Percentiles rank a stretch among this genome's conserved stretches.
These are phyloP conservation scores for Chlorella ohadii DNA, from an alignment of 139 green algal species.

Conservation along the genomic window DNA sequence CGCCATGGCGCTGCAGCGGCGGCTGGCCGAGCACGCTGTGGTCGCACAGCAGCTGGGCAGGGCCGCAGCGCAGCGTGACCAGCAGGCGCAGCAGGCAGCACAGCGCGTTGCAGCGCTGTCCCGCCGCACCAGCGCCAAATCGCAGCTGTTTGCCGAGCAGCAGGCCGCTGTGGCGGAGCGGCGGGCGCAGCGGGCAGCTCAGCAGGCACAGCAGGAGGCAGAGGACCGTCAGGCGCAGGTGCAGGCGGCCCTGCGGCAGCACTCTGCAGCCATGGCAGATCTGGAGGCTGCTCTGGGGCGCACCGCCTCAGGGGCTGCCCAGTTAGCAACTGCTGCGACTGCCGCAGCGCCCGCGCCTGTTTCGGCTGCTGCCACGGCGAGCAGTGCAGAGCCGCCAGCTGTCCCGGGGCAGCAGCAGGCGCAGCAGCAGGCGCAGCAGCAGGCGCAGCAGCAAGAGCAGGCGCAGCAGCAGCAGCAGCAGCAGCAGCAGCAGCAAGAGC, in stretches of 20 bases:
- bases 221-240: slow-evolving; percentile 16
- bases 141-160: slow-evolving; percentile 19
- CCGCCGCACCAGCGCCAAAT: not conserved
- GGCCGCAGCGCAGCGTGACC: not conserved
- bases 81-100: not conserved
- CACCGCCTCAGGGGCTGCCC: not conserved
- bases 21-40: slow-evolving; percentile 13
- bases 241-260: slow-evolving; percentile 1
- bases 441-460: not conserved
- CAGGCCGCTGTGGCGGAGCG: not conserved
- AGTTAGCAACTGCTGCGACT: no score
- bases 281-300: slow-evolving; percentile 3
- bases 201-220: slow-evolving; percentile 20
- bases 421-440: not conserved
- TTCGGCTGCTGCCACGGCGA: not conserved
- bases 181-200: not conserved
- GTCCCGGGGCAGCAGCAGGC: not conserved
- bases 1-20: slow-evolving; percentile 16
- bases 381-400: not conserved
- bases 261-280: slow-evolving; percentile 25
- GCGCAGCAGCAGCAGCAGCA: not conserved
- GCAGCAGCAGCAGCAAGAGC: not conserved
- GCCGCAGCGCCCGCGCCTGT: not conserved
- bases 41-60: not conserved
- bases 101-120: slow-evolving; percentile 6